Evolutionary conservation across 2,329 filamentous ascomycete genomes (phyloP).

Genomic region (Claviceps africana): DNA sequence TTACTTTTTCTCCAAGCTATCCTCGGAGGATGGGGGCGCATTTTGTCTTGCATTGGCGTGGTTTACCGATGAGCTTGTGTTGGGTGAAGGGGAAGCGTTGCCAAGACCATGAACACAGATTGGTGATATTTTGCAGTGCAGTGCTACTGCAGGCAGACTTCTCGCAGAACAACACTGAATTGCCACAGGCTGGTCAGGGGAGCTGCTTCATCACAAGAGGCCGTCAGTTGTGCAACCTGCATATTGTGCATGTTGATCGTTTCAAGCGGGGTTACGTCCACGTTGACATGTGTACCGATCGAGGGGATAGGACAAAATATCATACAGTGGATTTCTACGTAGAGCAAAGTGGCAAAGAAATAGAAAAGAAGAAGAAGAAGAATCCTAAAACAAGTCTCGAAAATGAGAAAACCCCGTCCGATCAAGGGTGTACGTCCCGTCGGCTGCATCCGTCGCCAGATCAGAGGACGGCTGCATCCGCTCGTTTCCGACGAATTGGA

Average conservation of each 20-base stretch:
- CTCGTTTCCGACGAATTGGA: constrained; percentile 15
- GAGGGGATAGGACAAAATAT: neutral
- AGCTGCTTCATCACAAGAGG: too few relatives aligned
- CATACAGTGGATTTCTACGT: neutral
- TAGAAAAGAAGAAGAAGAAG: neutral
- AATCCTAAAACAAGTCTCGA: constrained; percentile 22
- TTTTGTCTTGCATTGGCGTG: too few relatives aligned
- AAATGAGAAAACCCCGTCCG: constrained; percentile 24
- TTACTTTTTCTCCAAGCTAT: neutral
- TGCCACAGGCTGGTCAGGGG: too few relatives aligned
- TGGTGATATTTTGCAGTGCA: too few relatives aligned
- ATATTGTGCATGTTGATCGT: neutral
- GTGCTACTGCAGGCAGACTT: too few relatives aligned
- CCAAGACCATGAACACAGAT: too few relatives aligned
- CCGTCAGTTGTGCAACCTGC: too few relatives aligned
- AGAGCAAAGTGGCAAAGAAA: neutral
- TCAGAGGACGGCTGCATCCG: constrained; percentile 13
- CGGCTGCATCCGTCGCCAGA: constrained; percentile 10
- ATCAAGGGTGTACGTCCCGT: constrained; percentile 12
- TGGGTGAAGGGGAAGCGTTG: too few relatives aligned
- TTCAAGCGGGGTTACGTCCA: neutral
- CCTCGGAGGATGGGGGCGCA: too few relatives aligned
- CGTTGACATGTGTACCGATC: neutral
- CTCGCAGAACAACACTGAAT: too few relatives aligned
- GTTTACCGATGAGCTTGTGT: too few relatives aligned